These are phyloP conservation scores for Aspergillus haitiensis DNA, from an alignment of 495 filamentous ascomycete genomes.

Conservation along the genomic window DNA sequence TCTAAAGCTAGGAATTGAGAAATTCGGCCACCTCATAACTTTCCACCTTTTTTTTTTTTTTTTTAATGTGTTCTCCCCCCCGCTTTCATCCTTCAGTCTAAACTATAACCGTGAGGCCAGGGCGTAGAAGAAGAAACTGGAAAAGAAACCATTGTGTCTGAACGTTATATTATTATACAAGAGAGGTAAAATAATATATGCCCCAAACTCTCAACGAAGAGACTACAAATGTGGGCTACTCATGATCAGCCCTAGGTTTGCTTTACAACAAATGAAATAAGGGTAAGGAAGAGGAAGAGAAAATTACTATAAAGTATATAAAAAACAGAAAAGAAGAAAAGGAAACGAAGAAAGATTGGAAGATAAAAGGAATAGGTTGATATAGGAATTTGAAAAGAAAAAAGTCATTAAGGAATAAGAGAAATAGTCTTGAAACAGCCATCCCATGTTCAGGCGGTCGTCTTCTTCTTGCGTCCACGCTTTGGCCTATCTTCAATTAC, in stretches of 20 bases:
- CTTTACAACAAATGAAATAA: too few relatives aligned
- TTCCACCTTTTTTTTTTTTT: neutral
- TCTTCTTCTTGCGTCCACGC: slow-evolving; percentile 35
- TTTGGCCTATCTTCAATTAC: slow-evolving; percentile 32
- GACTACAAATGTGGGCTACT: too few relatives aligned
- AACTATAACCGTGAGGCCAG: neutral
- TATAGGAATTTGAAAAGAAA: neutral
- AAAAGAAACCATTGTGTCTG: too few relatives aligned
- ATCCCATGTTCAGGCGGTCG: slow-evolving; percentile 10
- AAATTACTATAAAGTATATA: neutral
- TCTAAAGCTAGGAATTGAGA: slow-evolving; percentile 41
- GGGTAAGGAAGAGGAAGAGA: neutral
- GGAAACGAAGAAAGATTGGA: neutral
- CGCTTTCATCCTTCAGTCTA: neutral
- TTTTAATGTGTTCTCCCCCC: neutral
- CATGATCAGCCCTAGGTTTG: too few relatives aligned
- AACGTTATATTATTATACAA: too few relatives aligned
- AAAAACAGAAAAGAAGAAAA: neutral
- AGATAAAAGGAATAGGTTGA: neutral
- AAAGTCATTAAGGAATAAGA: neutral
- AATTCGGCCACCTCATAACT: slow-evolving; percentile 50
- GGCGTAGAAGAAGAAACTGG: too few relatives aligned
- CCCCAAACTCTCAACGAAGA: too few relatives aligned
- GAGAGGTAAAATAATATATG: too few relatives aligned
- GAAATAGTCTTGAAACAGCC: neutral